phyloP scores from a whole-genome alignment of 1,284 basidiomycete species.

The Quambalaria eucalypti region DNA sequence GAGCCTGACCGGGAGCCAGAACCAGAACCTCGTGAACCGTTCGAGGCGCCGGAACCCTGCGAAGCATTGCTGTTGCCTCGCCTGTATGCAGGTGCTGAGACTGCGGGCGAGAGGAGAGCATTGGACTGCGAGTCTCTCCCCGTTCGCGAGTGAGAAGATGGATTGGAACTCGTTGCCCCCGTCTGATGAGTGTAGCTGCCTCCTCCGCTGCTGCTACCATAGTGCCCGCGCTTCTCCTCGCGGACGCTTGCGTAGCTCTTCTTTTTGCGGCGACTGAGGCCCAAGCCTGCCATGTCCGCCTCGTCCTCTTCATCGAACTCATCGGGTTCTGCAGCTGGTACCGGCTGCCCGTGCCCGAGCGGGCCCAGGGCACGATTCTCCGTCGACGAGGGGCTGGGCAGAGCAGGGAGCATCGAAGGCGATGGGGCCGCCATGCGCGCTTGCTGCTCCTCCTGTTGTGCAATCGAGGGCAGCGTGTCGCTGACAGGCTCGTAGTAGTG shows the following conservation, averaged over 20 bases:
- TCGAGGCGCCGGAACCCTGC: too few relatives aligned
- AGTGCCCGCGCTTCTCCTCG: constrained; percentile 13
- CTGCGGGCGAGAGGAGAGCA: not conserved
- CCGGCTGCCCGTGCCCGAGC: too few relatives aligned
- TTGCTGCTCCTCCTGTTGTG: too few relatives aligned
- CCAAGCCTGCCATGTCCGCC: constrained; percentile 33
- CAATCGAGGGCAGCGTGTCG: constrained; percentile 2
- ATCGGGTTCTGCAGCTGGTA: too few relatives aligned
- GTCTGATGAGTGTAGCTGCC: constrained; percentile 10
- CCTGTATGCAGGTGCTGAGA: too few relatives aligned
- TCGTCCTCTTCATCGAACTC: constrained; percentile 25
- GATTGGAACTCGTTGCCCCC: too few relatives aligned
- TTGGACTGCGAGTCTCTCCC: not conserved
- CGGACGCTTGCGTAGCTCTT: constrained; percentile 1
- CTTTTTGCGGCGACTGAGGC: constrained; percentile 13
- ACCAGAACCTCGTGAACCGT: not conserved
- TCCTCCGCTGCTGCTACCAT: constrained; percentile 1
- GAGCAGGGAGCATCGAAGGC: not conserved
- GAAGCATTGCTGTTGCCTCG: too few relatives aligned
- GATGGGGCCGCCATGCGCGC: too few relatives aligned
- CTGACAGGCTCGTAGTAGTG: constrained; percentile 27
- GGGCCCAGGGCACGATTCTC: too few relatives aligned
- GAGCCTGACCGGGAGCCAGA: not conserved
- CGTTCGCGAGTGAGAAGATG: too few relatives aligned
- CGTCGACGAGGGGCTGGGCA: not conserved